Base-by-base conservation (phyloP, 257 asterid genomes). In the Misopates orontium region DNA sequence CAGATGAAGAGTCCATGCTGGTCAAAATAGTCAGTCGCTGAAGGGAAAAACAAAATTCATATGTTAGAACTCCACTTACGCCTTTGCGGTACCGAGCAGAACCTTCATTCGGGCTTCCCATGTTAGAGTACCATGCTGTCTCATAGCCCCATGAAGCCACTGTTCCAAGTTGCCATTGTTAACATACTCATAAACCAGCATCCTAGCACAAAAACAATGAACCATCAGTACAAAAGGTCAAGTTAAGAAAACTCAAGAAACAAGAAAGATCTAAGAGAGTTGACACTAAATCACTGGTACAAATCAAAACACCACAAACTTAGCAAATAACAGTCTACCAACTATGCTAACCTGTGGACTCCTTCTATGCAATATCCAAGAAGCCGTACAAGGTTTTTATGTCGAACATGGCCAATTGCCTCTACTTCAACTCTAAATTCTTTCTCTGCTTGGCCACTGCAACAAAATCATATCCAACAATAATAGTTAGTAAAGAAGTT, bases 281-380 rank as follows among this genome's bases (percentile, higher is more conserved):
- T 17, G 14, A 56, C 53, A 64, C 11, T 13, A 31, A 24, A 39
- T 18, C 22, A 13, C n/a, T n/a, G 28, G 42, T 1, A 11, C 16
- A 59, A 54, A 17, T 56, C 47, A 19, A 64, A 7, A 28, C 28
- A 17, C 51, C 10, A 52, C 19, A 16, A 4, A 31, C 9, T 40
- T 19, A 15, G 6, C 58, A 48, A 40, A 1, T 3, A 47, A 16
- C 28, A 18, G 10, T 42, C 18, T 40, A 40, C 19, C 42, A 56
- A 72, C 49, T 60, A 64, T 72, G 60, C 75, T 56, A 69, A 87
- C 98, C 98, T 81, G 73, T 93, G 91, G 77, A 90, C 94, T 61
- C 98, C 98, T 84, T 93, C 98, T 57, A 93, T 84, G 82, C 98
- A 93, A 79, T 90, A 93, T 63, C 99, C 97, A 55, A 93, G 93